Evolutionary conservation across 2,329 filamentous ascomycete species (phyloP).

Genomic region (Xylaria multiplex): DNA sequence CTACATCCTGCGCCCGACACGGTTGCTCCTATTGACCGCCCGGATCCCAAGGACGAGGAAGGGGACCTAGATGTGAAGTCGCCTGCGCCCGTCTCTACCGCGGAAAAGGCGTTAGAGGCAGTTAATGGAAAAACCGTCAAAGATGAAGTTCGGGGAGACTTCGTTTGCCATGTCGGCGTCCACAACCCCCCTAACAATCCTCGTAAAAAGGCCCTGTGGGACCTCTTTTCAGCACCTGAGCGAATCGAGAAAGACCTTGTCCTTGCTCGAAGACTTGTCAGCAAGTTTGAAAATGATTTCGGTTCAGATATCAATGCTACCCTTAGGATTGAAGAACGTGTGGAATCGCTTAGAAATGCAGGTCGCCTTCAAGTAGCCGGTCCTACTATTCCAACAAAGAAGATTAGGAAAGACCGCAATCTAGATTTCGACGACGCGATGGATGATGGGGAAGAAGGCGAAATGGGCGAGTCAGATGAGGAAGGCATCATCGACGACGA

Average conservation of each 20-base stretch:
- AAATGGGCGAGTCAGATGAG: constrained; percentile 81
- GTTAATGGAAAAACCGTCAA: constrained; percentile 98
- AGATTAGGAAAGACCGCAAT: constrained; percentile 65
- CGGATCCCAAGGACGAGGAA: constrained; percentile 78
- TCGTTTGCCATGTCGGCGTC: constrained; percentile 96
- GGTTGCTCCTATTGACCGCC: constrained; percentile 71
- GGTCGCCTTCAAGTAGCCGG: constrained; percentile 78
- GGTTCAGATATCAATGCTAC: constrained; percentile 80
- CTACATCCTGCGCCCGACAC: constrained; percentile 81
- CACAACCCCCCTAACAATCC: constrained; percentile 88
- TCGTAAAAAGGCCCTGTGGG: constrained; percentile 95
- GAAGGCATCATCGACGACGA: constrained; percentile 84
- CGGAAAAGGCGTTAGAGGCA: constrained; percentile 89
- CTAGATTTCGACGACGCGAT: constrained; percentile 68
- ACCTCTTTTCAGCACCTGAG: constrained; percentile 93
- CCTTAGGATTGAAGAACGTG: constrained; percentile 83
- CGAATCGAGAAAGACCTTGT: constrained; percentile 90
- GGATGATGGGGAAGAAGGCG: constrained; percentile 71
- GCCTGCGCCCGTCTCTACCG: constrained; percentile 64
- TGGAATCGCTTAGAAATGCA: constrained; percentile 80
- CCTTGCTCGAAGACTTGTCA: constrained; percentile 82
- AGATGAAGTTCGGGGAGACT: constrained; percentile 92
- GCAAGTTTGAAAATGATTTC: constrained; percentile 86
- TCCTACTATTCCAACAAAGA: constrained; percentile 64
- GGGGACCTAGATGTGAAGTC: constrained; percentile 65